phyloP scores from a whole-genome alignment of 73 alveolate species.

The Uronychia binucleata region DNA sequence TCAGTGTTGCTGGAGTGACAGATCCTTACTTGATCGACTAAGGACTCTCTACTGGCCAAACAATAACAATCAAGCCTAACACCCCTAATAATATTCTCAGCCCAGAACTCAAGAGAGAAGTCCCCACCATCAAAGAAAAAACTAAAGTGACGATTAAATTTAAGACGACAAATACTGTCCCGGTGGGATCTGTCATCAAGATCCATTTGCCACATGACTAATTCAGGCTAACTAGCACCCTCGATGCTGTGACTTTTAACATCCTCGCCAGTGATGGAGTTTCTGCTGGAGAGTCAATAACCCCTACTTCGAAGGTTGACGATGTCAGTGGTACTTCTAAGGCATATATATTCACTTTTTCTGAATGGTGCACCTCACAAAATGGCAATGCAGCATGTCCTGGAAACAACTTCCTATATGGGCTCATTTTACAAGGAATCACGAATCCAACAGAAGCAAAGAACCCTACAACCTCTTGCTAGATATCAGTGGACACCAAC shows the following conservation, averaged over 20 bases:
- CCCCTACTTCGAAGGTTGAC: not conserved
- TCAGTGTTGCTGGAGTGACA: not conserved
- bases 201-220: not conserved
- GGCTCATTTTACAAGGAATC: not conserved
- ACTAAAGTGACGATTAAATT: not conserved
- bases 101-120: not conserved
- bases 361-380: not conserved
- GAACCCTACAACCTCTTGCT: not conserved
- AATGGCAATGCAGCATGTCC: not conserved
- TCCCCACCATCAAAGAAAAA: not conserved
- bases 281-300: not conserved
- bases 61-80: not conserved
- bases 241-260: not conserved
- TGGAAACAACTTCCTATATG: not conserved
- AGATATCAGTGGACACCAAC: not conserved
- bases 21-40: too few relatives aligned
- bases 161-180: not conserved
- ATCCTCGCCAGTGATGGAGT: not conserved
- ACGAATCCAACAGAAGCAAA: not conserved
- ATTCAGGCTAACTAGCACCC: not conserved
- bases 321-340: not conserved
- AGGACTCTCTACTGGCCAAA: not conserved
- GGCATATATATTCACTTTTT: not conserved
- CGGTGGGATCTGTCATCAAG: not conserved
- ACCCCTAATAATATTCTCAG: not conserved